These are phyloP conservation scores for Emmonsia crescens DNA, from an alignment of 2,329 filamentous ascomycete genomes.

Conservation along the genomic window DNA sequence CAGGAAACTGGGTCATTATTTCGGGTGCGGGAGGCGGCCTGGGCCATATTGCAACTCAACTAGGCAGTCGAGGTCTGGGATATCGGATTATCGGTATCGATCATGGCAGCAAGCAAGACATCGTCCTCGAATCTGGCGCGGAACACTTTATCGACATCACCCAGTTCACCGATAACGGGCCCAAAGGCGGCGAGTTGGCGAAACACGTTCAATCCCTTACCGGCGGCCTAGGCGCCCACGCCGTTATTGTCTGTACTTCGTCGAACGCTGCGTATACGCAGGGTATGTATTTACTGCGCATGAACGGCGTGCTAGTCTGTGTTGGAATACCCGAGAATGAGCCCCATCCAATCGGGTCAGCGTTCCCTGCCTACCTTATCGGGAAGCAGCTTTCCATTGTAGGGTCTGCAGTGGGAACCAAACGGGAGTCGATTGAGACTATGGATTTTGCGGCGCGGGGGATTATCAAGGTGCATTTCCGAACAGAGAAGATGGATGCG, in stretches of 20 bases:
- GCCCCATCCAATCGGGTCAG: constrained; percentile 34
- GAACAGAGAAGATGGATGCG: constrained; percentile 38
- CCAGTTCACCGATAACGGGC: constrained; percentile 32
- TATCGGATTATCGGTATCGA: constrained; percentile 57
- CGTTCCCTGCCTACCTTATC: constrained; percentile 35
- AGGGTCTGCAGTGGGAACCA: constrained; percentile 42
- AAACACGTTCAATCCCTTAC: constrained; percentile 48
- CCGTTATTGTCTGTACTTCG: constrained; percentile 47
- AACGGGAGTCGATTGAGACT: constrained; percentile 40
- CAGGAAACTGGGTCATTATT: constrained; percentile 52
- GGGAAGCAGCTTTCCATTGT: constrained; percentile 36
- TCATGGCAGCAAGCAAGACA: constrained; percentile 48
- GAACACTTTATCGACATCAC: constrained; percentile 57
- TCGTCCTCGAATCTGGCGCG: constrained; percentile 51
- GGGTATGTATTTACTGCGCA: constrained; percentile 37
- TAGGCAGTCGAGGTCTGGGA: constrained; percentile 50
- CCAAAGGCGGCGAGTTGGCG: constrained; percentile 39
- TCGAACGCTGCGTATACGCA: constrained; percentile 43
- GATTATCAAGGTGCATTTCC: constrained; percentile 36
- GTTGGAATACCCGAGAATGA: constrained; percentile 42
- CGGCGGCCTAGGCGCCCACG: constrained; percentile 48
- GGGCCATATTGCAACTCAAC: constrained; percentile 54
- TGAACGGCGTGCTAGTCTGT: constrained; percentile 42
- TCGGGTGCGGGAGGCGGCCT: constrained; percentile 52
- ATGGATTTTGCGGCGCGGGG: constrained; percentile 40